Base-by-base conservation (phyloP, 148 eudicot species). In the Selenicereus undatus region DNA sequence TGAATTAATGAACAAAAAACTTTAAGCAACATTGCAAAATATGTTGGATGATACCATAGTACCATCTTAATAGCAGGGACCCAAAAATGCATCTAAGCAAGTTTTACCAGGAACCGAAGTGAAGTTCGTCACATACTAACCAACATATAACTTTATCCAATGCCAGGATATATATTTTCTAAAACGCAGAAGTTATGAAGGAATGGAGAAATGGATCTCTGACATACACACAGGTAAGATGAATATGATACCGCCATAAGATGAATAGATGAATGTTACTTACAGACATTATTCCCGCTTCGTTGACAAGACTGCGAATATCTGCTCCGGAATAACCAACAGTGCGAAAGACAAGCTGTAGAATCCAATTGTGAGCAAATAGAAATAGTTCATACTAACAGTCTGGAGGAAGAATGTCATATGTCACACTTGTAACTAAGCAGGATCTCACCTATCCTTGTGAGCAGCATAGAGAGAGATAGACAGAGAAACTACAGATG, bases 301-400 rank as follows among this genome's bases (percentile, higher is more conserved):
- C 98, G 84, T 95, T 95, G 83, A 95, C 95, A 84, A 95, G 93
- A 86, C 91, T 95, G 85, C 95, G 90, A 68, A 95, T 91, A 84
- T 95, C 98, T 60, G 98, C 97, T 64, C 98, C 98, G 32, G 98
- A 95, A 84, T 91, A 95, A 56, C 98, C 98, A 83, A 91, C 95
- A 27, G 98, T 95, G 84, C 97, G 94, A 77, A 93, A 95, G 77
- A 95, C 98, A 84, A 95, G 90, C 98, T 95, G 94, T 76, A 80
- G 62, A 84, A 74, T 56, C 35, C 26, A 81, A 71, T 12, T 42
- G 75, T 84, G 24, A 81, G 78, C 66, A 39, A 36, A 51, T 20
- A 24, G 32, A 26, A 26, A 60, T 60, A 60, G 21, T 60, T 22
- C n/a, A 60, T 20, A 21, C 24, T 14, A 58, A 60, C 65, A 60